phyloP scores from a whole-genome alignment of 495 filamentous ascomycete genomes.

The Lentithecium fluviatile region DNA sequence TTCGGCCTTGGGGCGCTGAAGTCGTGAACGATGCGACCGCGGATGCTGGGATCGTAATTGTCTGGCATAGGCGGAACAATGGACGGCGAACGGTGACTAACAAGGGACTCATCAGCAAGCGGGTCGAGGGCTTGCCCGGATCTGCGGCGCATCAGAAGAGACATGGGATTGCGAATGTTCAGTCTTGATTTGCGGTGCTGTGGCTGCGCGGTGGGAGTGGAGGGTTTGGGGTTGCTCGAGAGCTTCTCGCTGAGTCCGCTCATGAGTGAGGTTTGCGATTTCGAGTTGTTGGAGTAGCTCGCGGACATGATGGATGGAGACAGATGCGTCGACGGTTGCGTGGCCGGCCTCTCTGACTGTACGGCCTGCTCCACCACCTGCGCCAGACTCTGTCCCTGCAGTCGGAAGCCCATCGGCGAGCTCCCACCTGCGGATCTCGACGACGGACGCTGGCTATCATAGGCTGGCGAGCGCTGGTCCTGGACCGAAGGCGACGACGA shows the following conservation, averaged over 20 bases:
- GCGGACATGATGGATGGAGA: conserved; percentile 10
- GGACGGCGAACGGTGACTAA: conserved; percentile 25
- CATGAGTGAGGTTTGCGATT: conserved; percentile 29
- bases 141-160: conserved; percentile 59
- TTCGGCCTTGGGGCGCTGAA: conserved; percentile 80
- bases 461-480: conserved; percentile 10
- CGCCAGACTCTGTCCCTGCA: conserved; percentile 24
- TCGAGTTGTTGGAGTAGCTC: conserved; percentile 25
- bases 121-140: conserved; percentile 47
- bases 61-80: conserved; percentile 57
- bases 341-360: conserved; percentile 10
- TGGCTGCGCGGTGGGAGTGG: conserved; percentile 1
- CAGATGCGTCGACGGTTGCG: conserved; percentile 9
- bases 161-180: conserved; percentile 67
- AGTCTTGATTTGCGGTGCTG: conserved; percentile 58
- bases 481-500: neutral
- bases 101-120: conserved; percentile 37
- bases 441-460: conserved; percentile 10
- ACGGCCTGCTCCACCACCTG: conserved; percentile 26
- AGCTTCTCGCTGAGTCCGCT: conserved; percentile 27
- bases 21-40: conserved; percentile 82
- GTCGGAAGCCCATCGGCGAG: conserved; percentile 3
- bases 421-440: conserved; percentile 11
- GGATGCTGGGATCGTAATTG: conserved; percentile 81
- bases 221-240: conserved; percentile 3